Base-by-base conservation (phyloP, 352 stramenopile genomes). In the Pythium folliculosum region DNA sequence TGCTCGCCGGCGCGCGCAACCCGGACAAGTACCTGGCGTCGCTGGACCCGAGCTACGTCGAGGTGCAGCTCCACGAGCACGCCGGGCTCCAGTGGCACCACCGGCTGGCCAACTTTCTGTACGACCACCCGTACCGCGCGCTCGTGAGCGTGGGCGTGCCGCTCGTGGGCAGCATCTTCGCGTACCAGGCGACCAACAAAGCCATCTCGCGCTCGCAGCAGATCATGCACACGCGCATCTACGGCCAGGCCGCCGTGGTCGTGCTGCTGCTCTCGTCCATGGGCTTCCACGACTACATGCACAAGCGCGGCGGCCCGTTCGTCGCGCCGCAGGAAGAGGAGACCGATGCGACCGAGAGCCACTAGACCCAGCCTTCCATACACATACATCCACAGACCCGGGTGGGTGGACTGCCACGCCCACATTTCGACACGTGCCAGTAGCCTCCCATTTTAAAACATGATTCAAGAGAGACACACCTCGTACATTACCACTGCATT, bases 151-250 rank as follows among this genome's bases (percentile, higher is more conserved):
- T 90, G 10, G 84, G 82, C 56, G 72, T 73, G 16, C 85, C 85
- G 9, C 63, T 92, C 10, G 86, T 94, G 0, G 83, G 80, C 27
- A 76, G 82, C 58, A 94, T 94, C 63, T 92, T 85, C 67, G 63
- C 75, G 17, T 82, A 80, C 60, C 86, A 94, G 76, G 75, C 76
- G 56, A 65, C 83, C 53, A 92, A 94, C 73, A 81, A 77, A 63
- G 77, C 71, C 54, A 86, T 94, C 67, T 75, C 78, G 37, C 49
- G 69, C 14, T 92, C 86, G 63, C 86, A 94, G 75, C 80, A 91
- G 83, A 86, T 94, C 69, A 94, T 94, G 86, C 78, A 91, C 75
- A 90, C 86, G 49, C 83, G 86, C 55, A 88, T 94, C 63, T 94
- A 94, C 72, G 83, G 86, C 58, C 86, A 94, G 55, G 76, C 68